Base-by-base conservation (phyloP, 495 filamentous ascomycete species). In the Hyphodiscus hymeniophilus region DNA sequence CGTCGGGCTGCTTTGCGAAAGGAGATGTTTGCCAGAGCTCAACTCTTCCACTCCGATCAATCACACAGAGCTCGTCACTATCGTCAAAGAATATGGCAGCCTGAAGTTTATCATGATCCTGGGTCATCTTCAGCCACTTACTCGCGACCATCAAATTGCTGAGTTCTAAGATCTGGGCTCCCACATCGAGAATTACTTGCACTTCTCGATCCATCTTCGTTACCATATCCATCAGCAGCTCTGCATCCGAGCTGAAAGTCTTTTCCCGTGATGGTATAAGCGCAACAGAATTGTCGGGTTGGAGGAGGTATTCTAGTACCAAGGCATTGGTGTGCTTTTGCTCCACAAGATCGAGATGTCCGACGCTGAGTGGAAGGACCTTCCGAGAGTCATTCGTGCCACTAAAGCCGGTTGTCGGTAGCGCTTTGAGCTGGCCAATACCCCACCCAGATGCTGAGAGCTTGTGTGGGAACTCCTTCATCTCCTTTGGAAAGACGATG, bases 401-500 rank as follows among this genome's bases (percentile, higher is more conserved):
- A 59, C 81, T 86, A 50, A 89, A 88, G 0, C 83, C 82, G 0
- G 76, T 81, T 0, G 76, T 77, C 0, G 72, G 68, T 22, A 76
- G 63, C 0, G 16, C 38, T 51, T 72, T 77, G 2, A 45, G 42
- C 47, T 69, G 65, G 2, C 53, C 74, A 32, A 85, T 67, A 58
- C 88, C 84, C 80, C 84, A 89, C 0, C 79, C 83, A 0, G 83
- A 87, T 0, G 79, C 69, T 0, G 79, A 80, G 1, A 89, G 63
- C 55, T 84, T 90, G 1, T 71, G 48, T 0, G 77, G 73, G 47
- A 85, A 90, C 38, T 76, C 63, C 33, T 74, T 81, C 60, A 77
- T 72, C 46, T 84, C 77, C 50, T 70, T 79, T 0, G 81, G 73
- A 49, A 87, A 90, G 0, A 88, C 79, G 7, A 82, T 50, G 5